These are phyloP conservation scores for Aspergillus sclerotialis DNA, from an alignment of 2,329 filamentous ascomycete species.

Conservation along the genomic window DNA sequence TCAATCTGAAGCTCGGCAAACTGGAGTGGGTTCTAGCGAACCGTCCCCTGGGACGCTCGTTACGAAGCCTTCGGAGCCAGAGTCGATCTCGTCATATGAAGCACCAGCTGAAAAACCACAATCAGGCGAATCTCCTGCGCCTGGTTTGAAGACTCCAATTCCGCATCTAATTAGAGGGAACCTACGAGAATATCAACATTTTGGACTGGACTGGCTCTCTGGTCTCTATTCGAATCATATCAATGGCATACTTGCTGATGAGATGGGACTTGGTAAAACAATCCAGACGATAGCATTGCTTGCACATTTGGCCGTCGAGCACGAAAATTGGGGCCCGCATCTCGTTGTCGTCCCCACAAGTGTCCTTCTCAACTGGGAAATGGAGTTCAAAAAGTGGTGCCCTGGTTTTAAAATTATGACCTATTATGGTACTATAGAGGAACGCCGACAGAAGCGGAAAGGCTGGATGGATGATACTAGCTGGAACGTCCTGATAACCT, in stretches of 20 bases:
- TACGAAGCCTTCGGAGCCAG: slow-evolving; percentile 39
- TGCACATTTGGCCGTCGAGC: slow-evolving; percentile 82
- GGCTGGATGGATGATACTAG: slow-evolving; percentile 90
- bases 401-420: slow-evolving; percentile 97
- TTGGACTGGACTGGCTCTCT: slow-evolving; percentile 94
- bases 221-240: slow-evolving; percentile 86
- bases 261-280: slow-evolving; percentile 97
- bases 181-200: slow-evolving; percentile 91
- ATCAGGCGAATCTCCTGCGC: slow-evolving; percentile 33
- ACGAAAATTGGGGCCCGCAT: slow-evolving; percentile 92
- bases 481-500: slow-evolving; percentile 97
- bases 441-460: slow-evolving; percentile 80
- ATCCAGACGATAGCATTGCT: slow-evolving; percentile 95
- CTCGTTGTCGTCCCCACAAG: slow-evolving; percentile 94
- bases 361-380: slow-evolving; percentile 99
- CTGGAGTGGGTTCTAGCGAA: slow-evolving; percentile 31
- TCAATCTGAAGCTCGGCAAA: slow-evolving; percentile 18
- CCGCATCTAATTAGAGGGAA: slow-evolving; percentile 81
- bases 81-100: slow-evolving; percentile 38
- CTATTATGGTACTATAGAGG: slow-evolving; percentile 91
- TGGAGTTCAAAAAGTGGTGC: slow-evolving; percentile 98
- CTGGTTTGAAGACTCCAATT: slow-evolving; percentile 58
- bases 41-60: slow-evolving; percentile 37
- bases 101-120: slow-evolving; percentile 27
- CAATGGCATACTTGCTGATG: slow-evolving; percentile 93